These are phyloP conservation scores for Nicotiana noctiflora DNA, from an alignment of 257 asterid genomes.

Conservation along the genomic window DNA sequence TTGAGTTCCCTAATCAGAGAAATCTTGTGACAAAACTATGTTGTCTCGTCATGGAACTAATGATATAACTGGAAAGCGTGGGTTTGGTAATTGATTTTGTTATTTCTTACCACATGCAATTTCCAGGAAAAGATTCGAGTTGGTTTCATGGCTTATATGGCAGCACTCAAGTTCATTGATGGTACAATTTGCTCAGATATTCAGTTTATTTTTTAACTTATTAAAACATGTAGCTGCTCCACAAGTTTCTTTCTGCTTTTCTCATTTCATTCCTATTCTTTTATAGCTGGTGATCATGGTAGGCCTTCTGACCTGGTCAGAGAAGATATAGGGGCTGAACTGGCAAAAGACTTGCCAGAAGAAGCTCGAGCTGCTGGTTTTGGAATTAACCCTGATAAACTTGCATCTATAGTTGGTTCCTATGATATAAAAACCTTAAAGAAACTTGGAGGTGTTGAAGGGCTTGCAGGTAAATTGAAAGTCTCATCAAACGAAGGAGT, in stretches of 20 bases:
- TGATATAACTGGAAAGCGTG: not conserved
- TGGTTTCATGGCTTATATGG: slow-evolving; percentile 59
- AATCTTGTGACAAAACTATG: not conserved
- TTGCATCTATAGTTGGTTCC: slow-evolving; percentile 70
- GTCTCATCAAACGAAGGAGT: slow-evolving; percentile 69
- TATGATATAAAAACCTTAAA: slow-evolving; percentile 71
- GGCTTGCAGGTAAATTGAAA: slow-evolving; percentile 59
- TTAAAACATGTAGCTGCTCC: not conserved
- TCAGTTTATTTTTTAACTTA: not conserved
- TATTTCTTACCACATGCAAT: slow-evolving; percentile 5
- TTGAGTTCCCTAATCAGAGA: not conserved
- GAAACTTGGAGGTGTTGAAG: slow-evolving; percentile 65
- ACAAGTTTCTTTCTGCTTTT: slow-evolving; percentile 10
- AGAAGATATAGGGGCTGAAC: slow-evolving; percentile 35
- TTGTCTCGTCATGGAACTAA: not conserved
- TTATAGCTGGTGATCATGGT: slow-evolving; percentile 35
- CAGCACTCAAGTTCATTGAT: slow-evolving; percentile 78
- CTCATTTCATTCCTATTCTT: slow-evolving; percentile 4
- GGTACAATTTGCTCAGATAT: slow-evolving; percentile 39
- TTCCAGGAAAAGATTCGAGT: slow-evolving; percentile 73
- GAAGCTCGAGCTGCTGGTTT: slow-evolving; percentile 74
- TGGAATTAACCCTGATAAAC: slow-evolving; percentile 72
- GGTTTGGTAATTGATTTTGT: not conserved
- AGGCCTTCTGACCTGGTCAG: slow-evolving; percentile 15
- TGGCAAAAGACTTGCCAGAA: slow-evolving; percentile 53